Conservation (phyloP, 2,329 filamentous ascomycete species). For the Talaromyces sp. region DNA sequence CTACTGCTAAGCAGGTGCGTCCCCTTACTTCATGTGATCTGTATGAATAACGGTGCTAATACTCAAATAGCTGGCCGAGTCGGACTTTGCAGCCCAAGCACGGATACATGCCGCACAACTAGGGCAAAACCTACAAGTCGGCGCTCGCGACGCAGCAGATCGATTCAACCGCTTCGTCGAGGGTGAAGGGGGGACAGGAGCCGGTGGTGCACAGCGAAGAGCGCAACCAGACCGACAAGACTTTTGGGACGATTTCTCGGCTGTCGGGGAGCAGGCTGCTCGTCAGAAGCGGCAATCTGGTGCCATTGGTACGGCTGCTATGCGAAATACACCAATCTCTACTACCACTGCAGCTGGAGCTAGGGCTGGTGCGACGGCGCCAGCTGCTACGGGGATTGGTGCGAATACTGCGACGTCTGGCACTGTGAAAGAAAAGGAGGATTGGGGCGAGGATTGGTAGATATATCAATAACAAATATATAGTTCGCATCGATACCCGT, state of each 20-base stretch:
- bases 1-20: slow-evolving; percentile 79
- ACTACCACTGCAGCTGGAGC: slow-evolving; percentile 9
- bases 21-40: neutral
- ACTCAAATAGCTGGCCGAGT: slow-evolving; percentile 65
- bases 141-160: slow-evolving; percentile 72
- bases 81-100: slow-evolving; percentile 71
- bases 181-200: slow-evolving; percentile 53
- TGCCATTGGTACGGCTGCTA: slow-evolving; percentile 61
- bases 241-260: slow-evolving; percentile 91
- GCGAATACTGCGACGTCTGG: slow-evolving; percentile 15
- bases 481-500: slow-evolving; percentile 6
- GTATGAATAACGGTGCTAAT: neutral
- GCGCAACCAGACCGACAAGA: slow-evolving; percentile 67
- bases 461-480: slow-evolving; percentile 7
- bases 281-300: slow-evolving; percentile 40
- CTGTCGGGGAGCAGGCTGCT: slow-evolving; percentile 30
- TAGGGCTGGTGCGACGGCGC: slow-evolving; percentile 23
- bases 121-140: slow-evolving; percentile 61
- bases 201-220: slow-evolving; percentile 39
- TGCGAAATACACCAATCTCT: slow-evolving; percentile 49
- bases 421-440: slow-evolving; percentile 47
- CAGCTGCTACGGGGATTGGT: slow-evolving; percentile 23
- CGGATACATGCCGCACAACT: slow-evolving; percentile 53
- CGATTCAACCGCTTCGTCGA: slow-evolving; percentile 86
- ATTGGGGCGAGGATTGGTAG: slow-evolving; percentile 19